phyloP scores from a whole-genome alignment of 2,329 filamentous ascomycete genomes.

The Colletotrichum sp. region DNA sequence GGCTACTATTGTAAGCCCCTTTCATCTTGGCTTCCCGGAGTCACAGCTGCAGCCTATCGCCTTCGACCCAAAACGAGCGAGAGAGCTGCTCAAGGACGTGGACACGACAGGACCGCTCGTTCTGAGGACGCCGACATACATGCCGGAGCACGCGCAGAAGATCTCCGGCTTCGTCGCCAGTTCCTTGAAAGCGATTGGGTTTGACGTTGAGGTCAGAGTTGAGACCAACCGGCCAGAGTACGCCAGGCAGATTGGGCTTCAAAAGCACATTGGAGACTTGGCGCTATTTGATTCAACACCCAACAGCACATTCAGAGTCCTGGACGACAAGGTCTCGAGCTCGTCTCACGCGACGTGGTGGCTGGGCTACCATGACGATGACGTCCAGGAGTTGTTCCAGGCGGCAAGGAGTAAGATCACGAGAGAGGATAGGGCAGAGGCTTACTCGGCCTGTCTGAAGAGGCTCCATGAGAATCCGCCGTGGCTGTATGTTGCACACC shows the following conservation, averaged over 20 bases:
- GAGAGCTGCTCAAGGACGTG: background rate
- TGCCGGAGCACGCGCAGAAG: conserved; percentile 6
- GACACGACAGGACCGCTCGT: background rate
- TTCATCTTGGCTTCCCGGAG: background rate
- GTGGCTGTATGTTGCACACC: background rate
- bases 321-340: conserved; percentile 3
- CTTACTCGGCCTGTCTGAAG: background rate
- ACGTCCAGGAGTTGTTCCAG: background rate
- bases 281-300: background rate
- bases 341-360: background rate
- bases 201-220: background rate
- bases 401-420: background rate
- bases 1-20: background rate
- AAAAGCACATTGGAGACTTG: background rate
- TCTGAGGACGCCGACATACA: background rate
- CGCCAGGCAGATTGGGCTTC: background rate
- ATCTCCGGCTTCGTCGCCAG: background rate
- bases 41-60: background rate
- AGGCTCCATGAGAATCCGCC: background rate
- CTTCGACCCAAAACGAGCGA: background rate
- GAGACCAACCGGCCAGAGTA: conserved; percentile 1
- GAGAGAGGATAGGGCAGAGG: background rate
- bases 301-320: background rate
- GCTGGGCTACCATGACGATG: background rate
- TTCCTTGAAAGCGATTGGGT: background rate